Conservation (phyloP, 306 rosid species). For the Trifolium repens region DNA sequence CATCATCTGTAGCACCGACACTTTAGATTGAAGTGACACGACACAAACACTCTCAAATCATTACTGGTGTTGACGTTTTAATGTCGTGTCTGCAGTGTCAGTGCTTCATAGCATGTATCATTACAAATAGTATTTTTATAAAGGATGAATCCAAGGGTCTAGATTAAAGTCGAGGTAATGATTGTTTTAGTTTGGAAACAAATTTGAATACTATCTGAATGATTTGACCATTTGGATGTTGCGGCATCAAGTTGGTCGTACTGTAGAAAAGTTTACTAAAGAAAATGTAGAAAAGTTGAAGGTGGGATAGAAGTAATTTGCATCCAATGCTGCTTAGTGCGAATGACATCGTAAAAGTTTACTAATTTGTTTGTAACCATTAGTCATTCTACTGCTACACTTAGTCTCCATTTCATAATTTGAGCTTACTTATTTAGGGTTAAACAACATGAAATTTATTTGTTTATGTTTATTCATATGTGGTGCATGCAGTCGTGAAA, state of each 20-base stretch:
- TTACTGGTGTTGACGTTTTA: too few species aligned
- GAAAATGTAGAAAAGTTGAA: background rate
- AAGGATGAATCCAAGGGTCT: background rate
- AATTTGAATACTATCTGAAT: background rate
- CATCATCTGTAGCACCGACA: background rate
- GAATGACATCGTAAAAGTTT: background rate
- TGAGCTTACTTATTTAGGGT: background rate
- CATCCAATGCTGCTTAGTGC: background rate
- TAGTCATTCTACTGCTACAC: conserved; percentile 32
- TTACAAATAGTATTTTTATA: background rate
- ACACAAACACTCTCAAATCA: too few species aligned
- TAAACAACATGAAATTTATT: conserved; percentile 37
- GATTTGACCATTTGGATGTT: background rate
- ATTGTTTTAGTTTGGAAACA: background rate
- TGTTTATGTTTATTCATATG: conserved; percentile 20
- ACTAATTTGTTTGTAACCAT: background rate
- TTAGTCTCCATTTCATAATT: background rate
- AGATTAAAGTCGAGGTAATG: background rate
- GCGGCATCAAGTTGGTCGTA: background rate
- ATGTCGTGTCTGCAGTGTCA: too few species aligned
- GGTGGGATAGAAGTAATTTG: background rate
- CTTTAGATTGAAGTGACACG: too few species aligned
- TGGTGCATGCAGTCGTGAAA: conserved; percentile 80
- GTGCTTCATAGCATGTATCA: too few species aligned
- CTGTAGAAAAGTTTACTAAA: background rate